phyloP scores from a whole-genome alignment of 345 rosid genomes.

The Turritis glabra region DNA sequence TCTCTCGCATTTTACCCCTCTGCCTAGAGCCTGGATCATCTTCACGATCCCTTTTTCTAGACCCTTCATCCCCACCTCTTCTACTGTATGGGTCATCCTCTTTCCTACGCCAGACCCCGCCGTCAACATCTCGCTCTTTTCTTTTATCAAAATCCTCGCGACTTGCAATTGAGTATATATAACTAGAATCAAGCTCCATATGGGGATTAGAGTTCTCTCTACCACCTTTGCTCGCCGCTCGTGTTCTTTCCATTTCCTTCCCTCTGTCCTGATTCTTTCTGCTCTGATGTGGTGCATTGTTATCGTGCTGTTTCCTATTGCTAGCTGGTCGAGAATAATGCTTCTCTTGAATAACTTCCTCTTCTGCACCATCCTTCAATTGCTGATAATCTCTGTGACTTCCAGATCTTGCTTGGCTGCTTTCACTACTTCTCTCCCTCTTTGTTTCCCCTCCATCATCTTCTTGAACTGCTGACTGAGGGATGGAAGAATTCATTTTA shows the following conservation, averaged over 20 bases:
- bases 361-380: constrained; percentile 66
- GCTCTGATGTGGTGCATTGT: constrained; percentile 50
- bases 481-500: constrained; percentile 45
- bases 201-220: constrained; percentile 60
- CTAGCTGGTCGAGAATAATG: constrained; percentile 45
- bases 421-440: constrained; percentile 90
- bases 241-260: constrained; percentile 63
- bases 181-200: constrained; percentile 59
- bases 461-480: constrained; percentile 50
- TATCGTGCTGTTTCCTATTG: constrained; percentile 52
- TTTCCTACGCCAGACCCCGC: constrained; percentile 59
- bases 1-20: constrained; percentile 66
- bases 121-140: constrained; percentile 67
- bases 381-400: constrained; percentile 78
- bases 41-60: constrained; percentile 68
- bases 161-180: constrained; percentile 48
- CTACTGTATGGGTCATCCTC: constrained; percentile 61
- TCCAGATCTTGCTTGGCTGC: constrained; percentile 85
- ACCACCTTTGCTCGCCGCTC: constrained; percentile 44
- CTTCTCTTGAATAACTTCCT: constrained; percentile 79
- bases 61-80: constrained; percentile 67
- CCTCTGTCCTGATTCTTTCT: constrained; percentile 66
- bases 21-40: constrained; percentile 73
- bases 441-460: constrained; percentile 73
- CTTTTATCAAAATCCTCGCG: constrained; percentile 63